Percentiles rank a stretch among this genome's conserved stretches.
phyloP scores from a whole-genome alignment of 352 stramenopile species.

The Globisporangium cederbergense region DNA sequence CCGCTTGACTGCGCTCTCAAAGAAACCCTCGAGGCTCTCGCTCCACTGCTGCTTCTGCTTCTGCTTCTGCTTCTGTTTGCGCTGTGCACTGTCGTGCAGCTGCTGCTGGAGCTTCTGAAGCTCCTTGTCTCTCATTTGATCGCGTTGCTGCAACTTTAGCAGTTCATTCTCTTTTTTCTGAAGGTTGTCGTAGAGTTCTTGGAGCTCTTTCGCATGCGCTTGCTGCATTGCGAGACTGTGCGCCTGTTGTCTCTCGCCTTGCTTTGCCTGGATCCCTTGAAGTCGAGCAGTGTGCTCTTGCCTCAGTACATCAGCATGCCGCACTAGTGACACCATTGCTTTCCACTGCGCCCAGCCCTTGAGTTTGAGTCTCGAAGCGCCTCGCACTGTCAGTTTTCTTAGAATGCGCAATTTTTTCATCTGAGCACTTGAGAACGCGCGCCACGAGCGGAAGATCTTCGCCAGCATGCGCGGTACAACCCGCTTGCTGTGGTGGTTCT shows the following conservation, averaged over 20 bases:
- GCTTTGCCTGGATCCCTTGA: background rate
- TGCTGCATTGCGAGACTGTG: conserved; percentile 8
- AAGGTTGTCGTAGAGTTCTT: conserved; percentile 20
- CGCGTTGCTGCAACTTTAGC: background rate
- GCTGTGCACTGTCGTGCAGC: conserved; percentile 7
- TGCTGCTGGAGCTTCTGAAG: conserved; percentile 15
- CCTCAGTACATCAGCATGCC: background rate
- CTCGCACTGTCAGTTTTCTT: conserved; percentile 7
- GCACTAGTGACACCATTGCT: background rate
- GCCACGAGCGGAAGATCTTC: conserved; percentile 7
- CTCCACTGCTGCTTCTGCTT: conserved; percentile 17
- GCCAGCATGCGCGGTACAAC: background rate
- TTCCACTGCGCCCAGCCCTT: conserved; percentile 15
- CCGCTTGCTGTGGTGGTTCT: background rate
- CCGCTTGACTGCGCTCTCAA: conserved; percentile 28
- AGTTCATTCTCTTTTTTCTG: conserved; percentile 27
- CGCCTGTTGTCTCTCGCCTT: conserved; percentile 5
- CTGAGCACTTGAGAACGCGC: background rate
- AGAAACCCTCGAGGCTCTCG: conserved; percentile 29
- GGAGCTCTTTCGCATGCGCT: conserved; percentile 21
- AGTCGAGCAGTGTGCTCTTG: background rate
- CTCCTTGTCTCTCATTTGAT: conserved; percentile 3
- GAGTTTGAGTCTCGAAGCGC: background rate
- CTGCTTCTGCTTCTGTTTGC: conserved; percentile 14
- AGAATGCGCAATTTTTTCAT: background rate